phyloP scores from a whole-genome alignment of 2,329 filamentous ascomycete species.

The Seiridium cupressi region DNA sequence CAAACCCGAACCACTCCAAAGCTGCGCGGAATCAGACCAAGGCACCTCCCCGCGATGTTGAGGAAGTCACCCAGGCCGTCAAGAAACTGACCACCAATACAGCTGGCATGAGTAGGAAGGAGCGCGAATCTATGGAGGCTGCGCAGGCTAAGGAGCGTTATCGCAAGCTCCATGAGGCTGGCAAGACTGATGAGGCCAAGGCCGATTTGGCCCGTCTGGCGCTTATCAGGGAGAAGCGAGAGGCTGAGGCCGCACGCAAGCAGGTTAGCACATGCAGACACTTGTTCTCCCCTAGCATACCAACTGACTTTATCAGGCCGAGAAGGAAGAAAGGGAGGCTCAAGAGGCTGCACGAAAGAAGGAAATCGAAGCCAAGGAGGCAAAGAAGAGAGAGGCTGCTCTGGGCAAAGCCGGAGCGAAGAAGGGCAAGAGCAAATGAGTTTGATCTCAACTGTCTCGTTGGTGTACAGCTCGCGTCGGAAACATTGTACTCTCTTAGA shows the following conservation, averaged over 20 bases:
- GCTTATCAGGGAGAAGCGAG: constrained; percentile 81
- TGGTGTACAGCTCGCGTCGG: no score
- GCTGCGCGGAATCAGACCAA: constrained; percentile 61
- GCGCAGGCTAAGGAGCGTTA: constrained; percentile 87
- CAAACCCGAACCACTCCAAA: constrained; percentile 90
- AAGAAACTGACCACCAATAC: constrained; percentile 42
- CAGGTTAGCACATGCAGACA: constrained; percentile 54
- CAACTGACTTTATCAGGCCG: constrained; percentile 41
- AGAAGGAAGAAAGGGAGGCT: constrained; percentile 56
- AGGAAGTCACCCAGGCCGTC: constrained; percentile 52
- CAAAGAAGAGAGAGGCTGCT: constrained; percentile 54
- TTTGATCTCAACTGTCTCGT: not conserved
- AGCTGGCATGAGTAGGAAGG: constrained; percentile 43
- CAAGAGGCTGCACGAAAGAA: constrained; percentile 45
- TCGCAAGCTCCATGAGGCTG: constrained; percentile 86
- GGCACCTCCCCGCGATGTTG: constrained; percentile 39
- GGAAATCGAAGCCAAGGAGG: constrained; percentile 54
- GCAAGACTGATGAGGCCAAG: constrained; percentile 95
- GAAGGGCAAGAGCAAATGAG: constrained; percentile 42
- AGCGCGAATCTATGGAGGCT: constrained; percentile 77
- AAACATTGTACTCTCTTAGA: no score
- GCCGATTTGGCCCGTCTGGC: constrained; percentile 82
- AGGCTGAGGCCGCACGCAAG: constrained; percentile 78
- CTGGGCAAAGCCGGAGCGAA: constrained; percentile 38
- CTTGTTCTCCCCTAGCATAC: constrained; percentile 12